These are phyloP conservation scores for Oldenlandia corymbosa DNA, from an alignment of 257 asterid genomes.

Conservation along the genomic window DNA sequence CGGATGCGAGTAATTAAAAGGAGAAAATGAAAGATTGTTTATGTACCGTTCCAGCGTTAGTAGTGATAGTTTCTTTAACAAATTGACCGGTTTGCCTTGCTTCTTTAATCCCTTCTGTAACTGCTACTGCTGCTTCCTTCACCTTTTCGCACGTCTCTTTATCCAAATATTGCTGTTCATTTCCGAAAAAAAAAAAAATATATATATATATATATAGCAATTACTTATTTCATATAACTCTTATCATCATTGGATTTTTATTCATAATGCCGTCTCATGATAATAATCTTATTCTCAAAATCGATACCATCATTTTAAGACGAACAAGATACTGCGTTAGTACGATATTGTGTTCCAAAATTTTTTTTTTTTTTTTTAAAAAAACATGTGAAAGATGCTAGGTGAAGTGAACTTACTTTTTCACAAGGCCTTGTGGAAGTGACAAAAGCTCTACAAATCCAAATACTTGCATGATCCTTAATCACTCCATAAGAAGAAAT, in stretches of 20 bases:
- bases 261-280: no score
- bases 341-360: no score
- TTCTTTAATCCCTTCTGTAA: conserved; percentile 62
- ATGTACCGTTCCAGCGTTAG: conserved; percentile 48
- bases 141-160: conserved; percentile 64
- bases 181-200: background rate
- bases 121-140: conserved; percentile 65
- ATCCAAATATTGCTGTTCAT: conserved; percentile 35
- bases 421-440: conserved; percentile 43
- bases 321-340: no score
- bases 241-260: no score
- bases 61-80: conserved; percentile 32
- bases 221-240: no score
- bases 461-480: conserved; percentile 17
- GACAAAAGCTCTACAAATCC: conserved; percentile 44
- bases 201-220: no score
- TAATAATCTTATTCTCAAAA: no score
- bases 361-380: no score
- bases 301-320: no score
- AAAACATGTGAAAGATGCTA: no score
- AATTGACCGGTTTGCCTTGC: conserved; percentile 44
- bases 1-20: no score
- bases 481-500: conserved; percentile 15
- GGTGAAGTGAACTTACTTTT: conserved; percentile 29
- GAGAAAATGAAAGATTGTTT: background rate